Conservation (phyloP, 257 asterid species). For the Schizonepeta tenuifolia region DNA sequence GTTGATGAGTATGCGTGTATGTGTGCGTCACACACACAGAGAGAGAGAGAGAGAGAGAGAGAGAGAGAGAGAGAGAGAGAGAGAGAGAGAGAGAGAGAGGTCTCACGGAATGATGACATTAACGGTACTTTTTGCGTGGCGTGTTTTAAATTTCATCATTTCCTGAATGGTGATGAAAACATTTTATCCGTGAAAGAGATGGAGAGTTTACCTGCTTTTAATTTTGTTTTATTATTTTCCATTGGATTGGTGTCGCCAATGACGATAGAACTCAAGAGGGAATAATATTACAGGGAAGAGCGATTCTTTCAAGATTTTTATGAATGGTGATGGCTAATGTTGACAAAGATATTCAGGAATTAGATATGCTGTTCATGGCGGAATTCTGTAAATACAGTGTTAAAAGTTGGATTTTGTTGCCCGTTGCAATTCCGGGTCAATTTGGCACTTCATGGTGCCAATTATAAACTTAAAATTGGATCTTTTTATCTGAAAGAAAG, state of each 20-base stretch:
- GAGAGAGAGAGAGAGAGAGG: conserved; percentile 7
- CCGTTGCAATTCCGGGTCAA: background rate
- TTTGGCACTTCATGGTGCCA: background rate
- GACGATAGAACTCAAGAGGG: background rate
- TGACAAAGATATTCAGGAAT: background rate
- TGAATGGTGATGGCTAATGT: background rate
- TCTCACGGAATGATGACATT: background rate
- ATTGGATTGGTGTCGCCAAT: background rate
- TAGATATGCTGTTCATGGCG: background rate
- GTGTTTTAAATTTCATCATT: background rate
- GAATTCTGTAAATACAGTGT: background rate
- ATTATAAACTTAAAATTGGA: background rate
- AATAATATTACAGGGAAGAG: background rate
- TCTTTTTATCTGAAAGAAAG: background rate
- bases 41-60: background rate
- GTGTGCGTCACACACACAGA: background rate
- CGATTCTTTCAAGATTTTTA: background rate
- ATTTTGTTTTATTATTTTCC: background rate
- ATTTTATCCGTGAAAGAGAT: background rate
- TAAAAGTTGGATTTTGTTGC: background rate
- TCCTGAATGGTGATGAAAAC: conserved; percentile 8
- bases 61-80: background rate
- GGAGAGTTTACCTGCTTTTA: background rate
- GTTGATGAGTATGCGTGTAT: background rate
- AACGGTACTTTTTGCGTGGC: background rate